These are phyloP conservation scores for Rhizopus delemar DNA, from an alignment of 371 early-diverging fungal genomes.

Conservation along the genomic window DNA sequence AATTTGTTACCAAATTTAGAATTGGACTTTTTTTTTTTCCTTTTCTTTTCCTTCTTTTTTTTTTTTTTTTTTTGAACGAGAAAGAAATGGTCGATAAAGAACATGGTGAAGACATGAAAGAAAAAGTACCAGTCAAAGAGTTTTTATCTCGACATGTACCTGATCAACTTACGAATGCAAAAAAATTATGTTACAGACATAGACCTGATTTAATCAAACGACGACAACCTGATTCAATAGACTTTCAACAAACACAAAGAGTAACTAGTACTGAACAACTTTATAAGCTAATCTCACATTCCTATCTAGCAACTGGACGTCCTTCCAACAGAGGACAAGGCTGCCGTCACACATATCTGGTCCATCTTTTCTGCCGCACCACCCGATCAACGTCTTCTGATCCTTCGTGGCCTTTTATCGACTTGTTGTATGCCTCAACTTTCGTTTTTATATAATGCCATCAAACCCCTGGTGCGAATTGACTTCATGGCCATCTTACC, in stretches of 20 bases:
- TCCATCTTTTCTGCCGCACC: conserved; percentile 54
- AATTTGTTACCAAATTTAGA: not conserved
- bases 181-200: conserved; percentile 40
- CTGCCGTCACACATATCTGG: conserved; percentile 58
- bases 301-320: conserved; percentile 32
- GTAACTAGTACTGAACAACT: conserved; percentile 13
- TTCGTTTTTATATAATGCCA: conserved; percentile 66
- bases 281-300: not conserved
- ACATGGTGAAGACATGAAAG: not conserved
- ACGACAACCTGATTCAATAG: conserved; percentile 28
- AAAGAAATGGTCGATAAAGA: not conserved
- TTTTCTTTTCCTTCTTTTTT: not conserved
- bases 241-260: conserved; percentile 29
- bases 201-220: conserved; percentile 36
- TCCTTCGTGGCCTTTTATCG: conserved; percentile 67
- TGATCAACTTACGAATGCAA: conserved; percentile 36
- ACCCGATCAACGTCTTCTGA: conserved; percentile 55
- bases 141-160: conserved; percentile 49
- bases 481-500: conserved; percentile 78
- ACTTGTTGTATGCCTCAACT: conserved; percentile 76
- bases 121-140: conserved; percentile 30
- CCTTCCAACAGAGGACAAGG: conserved; percentile 48
- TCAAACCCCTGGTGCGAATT: conserved; percentile 68
- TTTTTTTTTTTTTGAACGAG: not conserved
- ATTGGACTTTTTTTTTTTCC: not conserved